Evolutionary conservation across 768 basidiomycete genomes (phyloP).

Genomic region (Leccinum incarnatum): DNA sequence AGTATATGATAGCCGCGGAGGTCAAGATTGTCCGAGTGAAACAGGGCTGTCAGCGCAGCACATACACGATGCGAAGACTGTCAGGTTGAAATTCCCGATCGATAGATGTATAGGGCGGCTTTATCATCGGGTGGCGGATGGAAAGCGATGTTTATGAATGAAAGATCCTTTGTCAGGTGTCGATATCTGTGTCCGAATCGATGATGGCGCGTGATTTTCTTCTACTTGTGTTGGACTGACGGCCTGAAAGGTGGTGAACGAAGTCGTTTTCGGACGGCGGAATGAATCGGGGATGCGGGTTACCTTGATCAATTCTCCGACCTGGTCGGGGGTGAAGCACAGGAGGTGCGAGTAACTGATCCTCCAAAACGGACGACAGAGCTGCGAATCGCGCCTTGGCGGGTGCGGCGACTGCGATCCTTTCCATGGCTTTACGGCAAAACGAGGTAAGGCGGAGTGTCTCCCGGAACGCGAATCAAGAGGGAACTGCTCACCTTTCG

Average conservation of each 20-base stretch:
- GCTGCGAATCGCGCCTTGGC: slow-evolving; percentile 12
- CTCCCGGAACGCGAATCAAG: background rate
- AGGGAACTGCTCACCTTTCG: slow-evolving; percentile 11
- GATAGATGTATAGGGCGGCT: background rate
- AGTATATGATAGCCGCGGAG: background rate
- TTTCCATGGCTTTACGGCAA: slow-evolving; percentile 12
- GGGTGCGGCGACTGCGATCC: slow-evolving; percentile 16
- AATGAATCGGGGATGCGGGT: slow-evolving; percentile 1
- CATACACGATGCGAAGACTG: background rate
- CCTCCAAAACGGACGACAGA: slow-evolving; percentile 5
- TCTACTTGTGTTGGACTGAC: background rate
- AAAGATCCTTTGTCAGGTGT: slow-evolving; percentile 1
- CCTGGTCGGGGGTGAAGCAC: slow-evolving; percentile 8
- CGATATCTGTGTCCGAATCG: slow-evolving; percentile 11
- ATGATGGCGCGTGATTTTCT: slow-evolving; percentile 5
- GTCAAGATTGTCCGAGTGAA: background rate
- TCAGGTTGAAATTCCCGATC: slow-evolving; percentile 1
- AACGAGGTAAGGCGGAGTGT: slow-evolving; percentile 1
- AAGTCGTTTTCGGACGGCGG: background rate
- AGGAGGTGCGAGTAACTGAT: slow-evolving; percentile 18
- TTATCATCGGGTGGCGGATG: background rate
- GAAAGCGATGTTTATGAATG: slow-evolving; percentile 7
- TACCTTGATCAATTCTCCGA: slow-evolving; percentile 12
- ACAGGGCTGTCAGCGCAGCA: background rate
- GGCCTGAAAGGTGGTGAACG: background rate